A percentile compares a stretch with the other conserved stretches of the same genome.
phyloP scores from a whole-genome alignment of 805 yeast species.

The Candida pini region DNA sequence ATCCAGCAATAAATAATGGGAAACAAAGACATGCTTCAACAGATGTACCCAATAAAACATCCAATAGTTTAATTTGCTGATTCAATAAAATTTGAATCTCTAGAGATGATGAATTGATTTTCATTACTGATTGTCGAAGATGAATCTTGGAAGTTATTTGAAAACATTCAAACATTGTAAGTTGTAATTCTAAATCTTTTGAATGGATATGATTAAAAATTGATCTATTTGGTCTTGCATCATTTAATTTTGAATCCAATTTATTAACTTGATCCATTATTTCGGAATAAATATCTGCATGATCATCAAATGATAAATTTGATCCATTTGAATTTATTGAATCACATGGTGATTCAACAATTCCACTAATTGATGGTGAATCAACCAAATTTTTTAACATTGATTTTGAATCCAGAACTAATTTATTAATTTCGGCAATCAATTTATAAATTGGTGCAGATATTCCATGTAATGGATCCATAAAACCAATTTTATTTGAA shows the following conservation, averaged over 20 bases:
- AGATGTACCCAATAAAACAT: constrained; percentile 55
- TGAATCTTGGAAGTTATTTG: constrained; percentile 66
- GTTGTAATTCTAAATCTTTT: constrained; percentile 56
- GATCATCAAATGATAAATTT: too few relatives aligned
- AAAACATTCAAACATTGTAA: constrained; percentile 66
- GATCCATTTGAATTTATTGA: too few relatives aligned
- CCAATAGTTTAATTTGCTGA: constrained; percentile 52
- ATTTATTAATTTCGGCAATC: constrained; percentile 61
- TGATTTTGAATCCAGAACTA: constrained; percentile 48
- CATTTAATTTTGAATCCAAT: constrained; percentile 44
- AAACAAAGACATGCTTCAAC: constrained; percentile 70
- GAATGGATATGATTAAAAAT: constrained; percentile 34
- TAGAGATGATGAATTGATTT: constrained; percentile 53
- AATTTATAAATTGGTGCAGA: constrained; percentile 62
- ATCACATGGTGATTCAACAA: too few relatives aligned
- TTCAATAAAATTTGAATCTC: constrained; percentile 56
- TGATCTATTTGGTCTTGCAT: constrained; percentile 45
- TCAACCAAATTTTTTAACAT: constrained; percentile 27
- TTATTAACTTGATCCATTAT: constrained; percentile 31
- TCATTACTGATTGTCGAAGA: constrained; percentile 58
- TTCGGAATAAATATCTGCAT: neutral
- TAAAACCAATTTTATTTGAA: constrained; percentile 34
- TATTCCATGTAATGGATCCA: constrained; percentile 70
- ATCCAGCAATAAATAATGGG: constrained; percentile 75
- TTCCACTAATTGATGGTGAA: too few relatives aligned